Percentiles rank a stretch among this genome's conserved stretches.
Conservation (phyloP, 768 basidiomycete genomes). For the Auriscalpium microsporum region DNA sequence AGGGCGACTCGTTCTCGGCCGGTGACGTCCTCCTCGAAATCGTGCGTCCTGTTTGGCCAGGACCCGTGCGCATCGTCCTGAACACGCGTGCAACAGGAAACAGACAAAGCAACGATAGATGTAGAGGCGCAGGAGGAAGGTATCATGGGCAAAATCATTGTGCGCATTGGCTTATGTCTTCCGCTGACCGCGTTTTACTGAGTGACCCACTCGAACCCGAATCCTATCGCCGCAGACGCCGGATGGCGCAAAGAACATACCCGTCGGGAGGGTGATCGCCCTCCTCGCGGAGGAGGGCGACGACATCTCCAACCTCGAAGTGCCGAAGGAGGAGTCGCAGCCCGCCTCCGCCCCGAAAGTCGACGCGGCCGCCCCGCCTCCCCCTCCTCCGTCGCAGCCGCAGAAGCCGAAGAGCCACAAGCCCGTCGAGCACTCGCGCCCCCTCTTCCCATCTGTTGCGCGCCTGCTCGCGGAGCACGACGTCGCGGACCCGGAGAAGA, state of each 20-base stretch:
- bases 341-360: conserved; percentile 16
- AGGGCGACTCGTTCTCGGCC: conserved; percentile 68
- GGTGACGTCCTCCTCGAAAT: conserved; percentile 90
- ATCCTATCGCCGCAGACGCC: conserved; percentile 35
- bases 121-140: conserved; percentile 99
- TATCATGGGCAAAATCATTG: conserved; percentile 86
- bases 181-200: background rate
- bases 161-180: conserved; percentile 28
- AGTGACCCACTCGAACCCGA: background rate
- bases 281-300: conserved; percentile 94
- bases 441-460: conserved; percentile 86
- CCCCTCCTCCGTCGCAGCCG: conserved; percentile 20
- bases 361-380: conserved; percentile 22
- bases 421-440: conserved; percentile 45
- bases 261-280: conserved; percentile 85
- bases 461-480: conserved; percentile 65
- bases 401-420: conserved; percentile 25
- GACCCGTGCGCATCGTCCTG: background rate
- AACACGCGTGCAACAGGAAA: conserved; percentile 50
- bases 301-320: conserved; percentile 78
- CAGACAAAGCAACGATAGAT: conserved; percentile 94
- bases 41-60: conserved; percentile 36
- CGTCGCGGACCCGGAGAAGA: conserved; percentile 49
- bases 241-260: conserved; percentile 77
- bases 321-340: conserved; percentile 35